These are phyloP conservation scores for Camellia granthamiana DNA, from an alignment of 148 eudicot genomes.

Conservation along the genomic window DNA sequence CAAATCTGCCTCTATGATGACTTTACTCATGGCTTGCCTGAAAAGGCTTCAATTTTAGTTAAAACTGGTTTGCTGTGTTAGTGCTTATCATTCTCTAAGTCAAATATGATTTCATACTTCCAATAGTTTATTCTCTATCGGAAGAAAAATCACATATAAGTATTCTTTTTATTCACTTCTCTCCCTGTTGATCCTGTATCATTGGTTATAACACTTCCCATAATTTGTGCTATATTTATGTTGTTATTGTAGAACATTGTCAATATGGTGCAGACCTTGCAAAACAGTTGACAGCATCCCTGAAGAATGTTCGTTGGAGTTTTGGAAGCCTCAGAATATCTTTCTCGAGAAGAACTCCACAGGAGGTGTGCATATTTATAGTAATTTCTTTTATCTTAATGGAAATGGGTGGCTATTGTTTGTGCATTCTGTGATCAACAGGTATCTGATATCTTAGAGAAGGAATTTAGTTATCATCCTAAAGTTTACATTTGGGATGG, in stretches of 20 bases:
- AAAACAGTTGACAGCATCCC: constrained; percentile 48
- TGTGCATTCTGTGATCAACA: constrained; percentile 21
- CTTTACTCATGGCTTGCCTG: too few relatives aligned
- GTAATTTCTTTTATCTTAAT: not conserved
- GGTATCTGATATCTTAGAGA: constrained; percentile 61
- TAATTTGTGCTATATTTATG: not conserved
- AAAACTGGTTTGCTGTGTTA: not conserved
- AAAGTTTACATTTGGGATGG: constrained; percentile 87
- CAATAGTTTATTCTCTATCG: not conserved
- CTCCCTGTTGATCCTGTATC: not conserved
- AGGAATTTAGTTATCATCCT: constrained; percentile 61
- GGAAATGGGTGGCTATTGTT: not conserved
- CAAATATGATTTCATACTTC: not conserved
- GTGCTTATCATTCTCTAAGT: not conserved
- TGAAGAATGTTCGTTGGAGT: constrained; percentile 55
- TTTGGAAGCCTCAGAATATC: constrained; percentile 80
- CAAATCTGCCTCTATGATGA: not conserved
- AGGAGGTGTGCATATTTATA: constrained; percentile 35
- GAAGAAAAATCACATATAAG: not conserved
- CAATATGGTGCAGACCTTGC: constrained; percentile 84
- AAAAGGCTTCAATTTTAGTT: not conserved
- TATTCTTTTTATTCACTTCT: not conserved
- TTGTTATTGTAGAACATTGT: constrained; percentile 51
- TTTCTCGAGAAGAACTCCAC: constrained; percentile 83
- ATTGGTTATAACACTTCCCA: not conserved